These are phyloP conservation scores for Acer negundo DNA, from an alignment of 345 rosid genomes.

Conservation along the genomic window DNA sequence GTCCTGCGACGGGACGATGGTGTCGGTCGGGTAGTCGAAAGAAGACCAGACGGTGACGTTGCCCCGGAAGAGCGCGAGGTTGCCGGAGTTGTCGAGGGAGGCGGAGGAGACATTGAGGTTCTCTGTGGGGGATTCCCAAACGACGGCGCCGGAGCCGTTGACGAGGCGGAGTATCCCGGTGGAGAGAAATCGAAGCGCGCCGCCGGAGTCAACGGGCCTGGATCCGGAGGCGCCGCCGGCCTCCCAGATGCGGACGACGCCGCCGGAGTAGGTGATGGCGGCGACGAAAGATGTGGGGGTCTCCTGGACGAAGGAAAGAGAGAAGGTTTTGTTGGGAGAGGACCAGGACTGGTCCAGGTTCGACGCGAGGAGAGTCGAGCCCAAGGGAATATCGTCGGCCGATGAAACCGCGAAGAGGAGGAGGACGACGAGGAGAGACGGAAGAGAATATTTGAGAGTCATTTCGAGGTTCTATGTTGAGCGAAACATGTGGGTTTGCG, in stretches of 20 bases:
- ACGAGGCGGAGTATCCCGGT: slow-evolving; percentile 57
- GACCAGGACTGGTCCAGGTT: slow-evolving; percentile 36
- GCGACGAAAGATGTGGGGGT: slow-evolving; percentile 41
- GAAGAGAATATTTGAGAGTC: not conserved
- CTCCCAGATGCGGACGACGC: slow-evolving; percentile 48
- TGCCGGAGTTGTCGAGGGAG: slow-evolving; percentile 52
- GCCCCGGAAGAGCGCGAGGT: slow-evolving; percentile 32
- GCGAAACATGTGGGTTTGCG: not conserved
- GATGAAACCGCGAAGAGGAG: slow-evolving; percentile 18
- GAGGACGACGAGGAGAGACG: not conserved
- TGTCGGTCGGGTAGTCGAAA: slow-evolving; percentile 50
- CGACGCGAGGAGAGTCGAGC: slow-evolving; percentile 49
- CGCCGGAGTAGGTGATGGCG: slow-evolving; percentile 45
- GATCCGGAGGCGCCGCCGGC: slow-evolving; percentile 36
- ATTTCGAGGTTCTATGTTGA: slow-evolving; percentile 7
- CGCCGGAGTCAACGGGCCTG: slow-evolving; percentile 46
- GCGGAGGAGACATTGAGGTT: slow-evolving; percentile 49
- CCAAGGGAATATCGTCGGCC: slow-evolving; percentile 29
- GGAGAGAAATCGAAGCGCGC: slow-evolving; percentile 44
- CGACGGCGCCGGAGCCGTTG: slow-evolving; percentile 51
- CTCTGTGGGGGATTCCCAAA: slow-evolving; percentile 59
- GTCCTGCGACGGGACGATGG: slow-evolving; percentile 53
- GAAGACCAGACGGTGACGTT: slow-evolving; percentile 54
- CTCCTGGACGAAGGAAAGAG: slow-evolving; percentile 41
- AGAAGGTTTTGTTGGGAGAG: slow-evolving; percentile 45